Base-by-base conservation (phyloP, 2,329 filamentous ascomycete species). In the Byssochlamys sp. region DNA sequence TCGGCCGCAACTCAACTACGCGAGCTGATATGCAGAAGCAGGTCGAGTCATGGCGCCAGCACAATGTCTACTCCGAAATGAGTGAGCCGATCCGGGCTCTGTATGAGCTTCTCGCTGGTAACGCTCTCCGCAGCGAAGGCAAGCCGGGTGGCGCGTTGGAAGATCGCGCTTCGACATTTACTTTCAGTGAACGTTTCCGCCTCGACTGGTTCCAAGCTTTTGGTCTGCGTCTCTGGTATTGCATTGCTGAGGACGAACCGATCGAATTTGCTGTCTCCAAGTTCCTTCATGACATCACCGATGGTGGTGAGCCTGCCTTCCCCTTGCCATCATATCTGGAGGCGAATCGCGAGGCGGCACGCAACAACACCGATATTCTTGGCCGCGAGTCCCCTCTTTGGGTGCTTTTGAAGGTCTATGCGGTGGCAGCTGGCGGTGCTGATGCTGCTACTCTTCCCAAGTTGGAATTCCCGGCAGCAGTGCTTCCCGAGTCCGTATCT, bases 191-290 rank as follows among this genome's bases (percentile, higher is more conserved):
- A 65, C 86, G 86, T 52, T 99, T 96, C 69, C 84, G 84, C 3
- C 79, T 99, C 35, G 89, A 95, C 70, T 99, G 94, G 94, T 86
- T 90, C 71, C 91, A 95, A 68, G 87, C 91, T 0, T 96, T 99
- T 71, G 92, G 90, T 10, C 80, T 99, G 54, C 85, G 91, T 50
- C 79, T 99, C 1, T 97, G 91, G 89, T 99, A 96, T 71, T 86
- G 86, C 51, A 88, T 85, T 48, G 80, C 83, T 2, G 78, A 82
- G 33, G 80, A 85, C 45, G 87, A 91, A 51, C 81, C 84, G 35
- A 80, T 96, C 50, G 83, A 86, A 54, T 77, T 80, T 52, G 91
- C 91, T 2, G 86, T 99, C 3, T 74, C 79, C 50, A 81, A 82
- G 28, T 99, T 91, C 72, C 79, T 84, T 60, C 78, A 85, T 56